A percentile compares a stretch with the other conserved stretches of the same genome.
Conservation (phyloP, 805 yeast species). For the Cyberlindnera maclurae region DNA sequence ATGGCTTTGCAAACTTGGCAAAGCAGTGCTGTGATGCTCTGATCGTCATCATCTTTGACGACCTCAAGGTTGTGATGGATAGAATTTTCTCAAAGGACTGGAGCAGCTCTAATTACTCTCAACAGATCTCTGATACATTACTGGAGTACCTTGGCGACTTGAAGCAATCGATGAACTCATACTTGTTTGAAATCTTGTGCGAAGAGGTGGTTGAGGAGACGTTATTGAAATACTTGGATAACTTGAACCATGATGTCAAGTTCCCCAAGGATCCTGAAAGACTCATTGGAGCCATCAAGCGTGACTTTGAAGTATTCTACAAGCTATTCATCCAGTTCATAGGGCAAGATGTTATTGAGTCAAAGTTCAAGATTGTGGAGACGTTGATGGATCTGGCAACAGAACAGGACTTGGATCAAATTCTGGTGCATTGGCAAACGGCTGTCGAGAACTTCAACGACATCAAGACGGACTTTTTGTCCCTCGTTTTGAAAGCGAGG, state of each 20-base stretch:
- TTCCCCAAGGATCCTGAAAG: conserved; percentile 35
- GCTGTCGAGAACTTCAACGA: conserved; percentile 65
- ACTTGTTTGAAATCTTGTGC: conserved; percentile 44
- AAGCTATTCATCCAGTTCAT: conserved; percentile 42
- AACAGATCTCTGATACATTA: conserved; percentile 64
- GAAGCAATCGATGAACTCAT: conserved; percentile 42
- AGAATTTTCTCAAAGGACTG: conserved; percentile 61
- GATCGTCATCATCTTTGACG: conserved; percentile 61
- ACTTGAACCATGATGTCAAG: conserved; percentile 36
- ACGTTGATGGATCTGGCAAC: conserved; percentile 50
- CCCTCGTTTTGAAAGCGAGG: conserved; percentile 47
- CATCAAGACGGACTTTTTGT: conserved; percentile 65
- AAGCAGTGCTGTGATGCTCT: conserved; percentile 52
- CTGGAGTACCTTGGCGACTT: conserved; percentile 68
- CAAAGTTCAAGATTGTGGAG: conserved; percentile 53
- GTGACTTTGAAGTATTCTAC: conserved; percentile 54
- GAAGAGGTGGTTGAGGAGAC: conserved; percentile 49
- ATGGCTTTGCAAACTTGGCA: conserved; percentile 72
- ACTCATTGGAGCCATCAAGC: conserved; percentile 44
- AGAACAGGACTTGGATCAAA: conserved; percentile 37
- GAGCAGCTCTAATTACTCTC: conserved; percentile 49
- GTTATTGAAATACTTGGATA: conserved; percentile 41
- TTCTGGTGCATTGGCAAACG: conserved; percentile 51
- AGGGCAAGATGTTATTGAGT: conserved; percentile 35
- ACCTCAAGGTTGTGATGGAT: conserved; percentile 54